Evolutionary conservation across 1,284 basidiomycete species (phyloP).

Genomic region (Ganoderma boninense): DNA sequence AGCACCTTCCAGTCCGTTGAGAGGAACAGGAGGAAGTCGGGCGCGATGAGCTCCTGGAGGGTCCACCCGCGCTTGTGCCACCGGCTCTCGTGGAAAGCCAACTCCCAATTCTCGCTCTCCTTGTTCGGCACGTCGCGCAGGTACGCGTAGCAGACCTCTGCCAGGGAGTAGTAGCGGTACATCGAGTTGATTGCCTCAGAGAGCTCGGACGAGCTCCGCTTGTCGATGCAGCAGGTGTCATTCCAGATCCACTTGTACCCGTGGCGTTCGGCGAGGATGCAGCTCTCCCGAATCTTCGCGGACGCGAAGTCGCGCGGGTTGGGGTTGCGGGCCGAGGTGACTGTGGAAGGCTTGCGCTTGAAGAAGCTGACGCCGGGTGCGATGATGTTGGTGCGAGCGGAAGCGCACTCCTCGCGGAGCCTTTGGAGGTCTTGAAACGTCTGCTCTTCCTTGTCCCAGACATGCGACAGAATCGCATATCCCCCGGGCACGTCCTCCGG

Average conservation of each 20-base stretch:
- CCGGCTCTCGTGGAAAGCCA: conserved; percentile 13
- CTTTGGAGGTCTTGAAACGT: conserved; percentile 9
- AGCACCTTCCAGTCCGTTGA: conserved; percentile 15
- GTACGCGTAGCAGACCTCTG: conserved; percentile 14
- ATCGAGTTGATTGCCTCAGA: conserved; percentile 25
- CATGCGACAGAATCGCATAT: conserved; percentile 8
- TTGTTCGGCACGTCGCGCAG: conserved; percentile 13
- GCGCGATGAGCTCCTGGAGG: conserved; percentile 23
- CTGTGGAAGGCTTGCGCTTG: conserved; percentile 6
- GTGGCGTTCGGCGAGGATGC: conserved; percentile 10
- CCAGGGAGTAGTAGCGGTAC: conserved; percentile 13
- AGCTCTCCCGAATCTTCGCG: conserved; percentile 8
- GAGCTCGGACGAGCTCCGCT: conserved; percentile 18
- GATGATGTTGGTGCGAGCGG: neutral
- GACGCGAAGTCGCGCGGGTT: conserved; percentile 7
- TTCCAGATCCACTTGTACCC: conserved; percentile 17
- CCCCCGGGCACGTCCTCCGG: conserved; percentile 12
- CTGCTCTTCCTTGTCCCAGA: conserved; percentile 13
- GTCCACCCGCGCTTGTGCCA: conserved; percentile 24
- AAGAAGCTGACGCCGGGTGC: neutral
- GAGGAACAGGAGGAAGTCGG: conserved; percentile 19
- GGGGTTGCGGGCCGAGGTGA: neutral
- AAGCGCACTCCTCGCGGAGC: conserved; percentile 8
- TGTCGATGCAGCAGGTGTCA: conserved; percentile 22
- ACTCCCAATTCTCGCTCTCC: neutral